These are phyloP conservation scores for Stylosanthes scabra DNA, from an alignment of 331 rosid species.

Conservation along the genomic window DNA sequence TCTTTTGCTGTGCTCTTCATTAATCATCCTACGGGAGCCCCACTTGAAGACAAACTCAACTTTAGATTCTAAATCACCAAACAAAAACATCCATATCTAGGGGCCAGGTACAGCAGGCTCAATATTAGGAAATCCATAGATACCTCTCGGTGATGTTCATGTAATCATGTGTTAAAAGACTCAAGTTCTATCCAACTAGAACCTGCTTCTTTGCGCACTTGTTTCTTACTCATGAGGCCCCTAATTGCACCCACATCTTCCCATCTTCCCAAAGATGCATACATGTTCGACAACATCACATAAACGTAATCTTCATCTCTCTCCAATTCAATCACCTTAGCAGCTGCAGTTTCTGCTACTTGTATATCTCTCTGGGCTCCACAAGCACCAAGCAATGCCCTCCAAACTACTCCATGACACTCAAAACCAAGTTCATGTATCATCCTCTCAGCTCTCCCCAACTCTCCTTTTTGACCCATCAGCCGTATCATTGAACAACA, in stretches of 20 bases:
- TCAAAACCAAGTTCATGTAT: slow-evolving; percentile 63
- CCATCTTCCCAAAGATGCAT: slow-evolving; percentile 67
- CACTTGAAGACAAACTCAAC: neutral
- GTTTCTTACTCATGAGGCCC: slow-evolving; percentile 57
- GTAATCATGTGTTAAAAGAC: slow-evolving; percentile 10
- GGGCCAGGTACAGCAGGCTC: neutral
- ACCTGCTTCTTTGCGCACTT: slow-evolving; percentile 62
- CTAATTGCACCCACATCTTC: slow-evolving; percentile 63
- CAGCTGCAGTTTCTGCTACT: slow-evolving; percentile 64
- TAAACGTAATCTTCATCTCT: slow-evolving; percentile 62
- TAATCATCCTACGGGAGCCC: neutral
- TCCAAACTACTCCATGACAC: slow-evolving; percentile 61
- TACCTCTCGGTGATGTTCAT: neutral
- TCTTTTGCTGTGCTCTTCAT: no score
- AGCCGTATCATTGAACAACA: slow-evolving; percentile 61
- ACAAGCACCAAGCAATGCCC: slow-evolving; percentile 77
- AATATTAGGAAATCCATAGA: neutral
- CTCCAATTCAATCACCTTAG: slow-evolving; percentile 62
- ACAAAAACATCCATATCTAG: neutral
- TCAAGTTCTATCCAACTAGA: slow-evolving; percentile 66
- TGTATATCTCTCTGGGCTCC: slow-evolving; percentile 49
- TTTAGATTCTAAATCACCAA: neutral
- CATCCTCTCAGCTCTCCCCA: slow-evolving; percentile 54
- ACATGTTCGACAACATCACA: slow-evolving; percentile 67
- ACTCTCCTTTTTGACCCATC: slow-evolving; percentile 72